A percentile compares a stretch with the other conserved stretches of the same genome.
Evolutionary conservation across 148 eudicot genomes (phyloP).

Genomic region (Simmondsia chinensis): DNA sequence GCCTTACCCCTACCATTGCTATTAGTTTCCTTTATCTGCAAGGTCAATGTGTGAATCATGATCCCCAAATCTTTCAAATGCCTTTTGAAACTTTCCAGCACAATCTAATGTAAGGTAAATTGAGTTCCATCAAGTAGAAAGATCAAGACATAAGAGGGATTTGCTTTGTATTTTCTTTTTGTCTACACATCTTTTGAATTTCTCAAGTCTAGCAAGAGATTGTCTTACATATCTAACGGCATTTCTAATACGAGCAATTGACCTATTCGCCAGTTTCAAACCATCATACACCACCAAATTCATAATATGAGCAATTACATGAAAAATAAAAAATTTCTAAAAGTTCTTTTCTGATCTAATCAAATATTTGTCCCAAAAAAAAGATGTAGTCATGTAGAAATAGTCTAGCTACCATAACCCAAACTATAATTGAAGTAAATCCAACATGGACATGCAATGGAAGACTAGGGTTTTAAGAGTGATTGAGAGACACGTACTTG

Average conservation of each 20-base stretch:
- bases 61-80: conserved; percentile 2
- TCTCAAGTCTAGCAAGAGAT: neutral
- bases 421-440: too few relatives aligned
- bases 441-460: too few relatives aligned
- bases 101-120: neutral
- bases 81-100: neutral
- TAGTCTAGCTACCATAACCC: too few relatives aligned
- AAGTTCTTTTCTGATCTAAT: too few relatives aligned
- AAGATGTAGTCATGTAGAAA: too few relatives aligned
- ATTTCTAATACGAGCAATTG: neutral
- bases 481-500: too few relatives aligned
- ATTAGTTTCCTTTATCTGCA: neutral
- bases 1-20: neutral
- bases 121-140: conserved; percentile 6
- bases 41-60: neutral
- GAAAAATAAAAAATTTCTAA: too few relatives aligned
- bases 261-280: neutral
- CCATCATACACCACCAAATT: neutral
- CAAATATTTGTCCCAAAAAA: too few relatives aligned
- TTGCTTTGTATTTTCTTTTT: neutral
- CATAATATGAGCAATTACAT: conserved; percentile 2
- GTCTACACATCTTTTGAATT: conserved; percentile 5
- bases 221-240: neutral
- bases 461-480: too few relatives aligned
- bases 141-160: neutral